These are phyloP conservation scores for Leptomonas pyrrhocoris DNA, from an alignment of 208 protist genomes.

Conservation along the genomic window DNA sequence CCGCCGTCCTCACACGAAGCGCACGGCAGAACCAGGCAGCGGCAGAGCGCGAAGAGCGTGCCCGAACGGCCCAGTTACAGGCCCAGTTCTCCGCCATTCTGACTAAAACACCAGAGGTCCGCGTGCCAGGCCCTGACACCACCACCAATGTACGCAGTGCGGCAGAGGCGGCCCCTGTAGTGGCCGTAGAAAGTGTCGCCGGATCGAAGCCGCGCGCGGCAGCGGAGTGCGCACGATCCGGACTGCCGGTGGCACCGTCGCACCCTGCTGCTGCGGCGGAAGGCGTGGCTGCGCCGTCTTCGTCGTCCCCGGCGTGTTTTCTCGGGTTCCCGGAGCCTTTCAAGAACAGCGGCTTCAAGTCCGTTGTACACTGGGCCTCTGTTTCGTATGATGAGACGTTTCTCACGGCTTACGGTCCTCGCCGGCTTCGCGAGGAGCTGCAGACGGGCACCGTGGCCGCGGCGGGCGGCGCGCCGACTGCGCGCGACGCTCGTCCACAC, in stretches of 20 bases:
- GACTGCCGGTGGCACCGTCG: not conserved
- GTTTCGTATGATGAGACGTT: constrained; percentile 73
- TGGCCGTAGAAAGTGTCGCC: no score
- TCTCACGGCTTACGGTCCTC: constrained; percentile 66
- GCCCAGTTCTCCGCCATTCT: constrained; percentile 39
- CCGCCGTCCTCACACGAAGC: constrained; percentile 15
- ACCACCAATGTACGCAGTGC: not conserved
- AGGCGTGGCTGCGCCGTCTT: not conserved
- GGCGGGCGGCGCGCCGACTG: not conserved
- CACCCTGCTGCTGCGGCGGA: not conserved
- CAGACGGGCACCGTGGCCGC: not conserved
- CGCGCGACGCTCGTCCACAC: constrained; percentile 42
- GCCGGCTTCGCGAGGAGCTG: constrained; percentile 32
- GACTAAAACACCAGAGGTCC: constrained; percentile 12
- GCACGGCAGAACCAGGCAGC: constrained; percentile 21
- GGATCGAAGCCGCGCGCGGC: not conserved
- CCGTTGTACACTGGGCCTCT: constrained; percentile 62
- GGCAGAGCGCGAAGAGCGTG: constrained; percentile 27
- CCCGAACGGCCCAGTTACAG: constrained; percentile 37
- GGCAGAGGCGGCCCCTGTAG: not conserved
- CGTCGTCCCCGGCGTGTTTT: not conserved
- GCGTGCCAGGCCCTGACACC: constrained; percentile 3
- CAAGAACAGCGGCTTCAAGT: constrained; percentile 71
- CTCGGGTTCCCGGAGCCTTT: constrained; percentile 70
- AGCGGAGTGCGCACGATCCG: not conserved